Conservation (phyloP, 139 green algal species). For the Bryopsis sp. region DNA sequence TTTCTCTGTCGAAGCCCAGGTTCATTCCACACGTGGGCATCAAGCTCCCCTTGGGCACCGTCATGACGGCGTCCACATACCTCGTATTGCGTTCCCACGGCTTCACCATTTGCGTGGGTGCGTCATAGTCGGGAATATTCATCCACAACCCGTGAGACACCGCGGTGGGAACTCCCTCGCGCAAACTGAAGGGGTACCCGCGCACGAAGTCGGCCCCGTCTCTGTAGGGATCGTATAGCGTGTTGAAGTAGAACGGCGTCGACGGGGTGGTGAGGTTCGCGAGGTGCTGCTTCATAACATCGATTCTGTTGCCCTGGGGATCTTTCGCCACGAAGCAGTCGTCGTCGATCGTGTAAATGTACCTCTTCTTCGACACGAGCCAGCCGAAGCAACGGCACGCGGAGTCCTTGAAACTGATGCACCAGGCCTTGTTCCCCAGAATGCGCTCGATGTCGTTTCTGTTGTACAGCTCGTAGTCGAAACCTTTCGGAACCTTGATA, state of each 20-base stretch:
- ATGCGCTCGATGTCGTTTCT: conserved; percentile 88
- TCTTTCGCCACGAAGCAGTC: conserved; percentile 87
- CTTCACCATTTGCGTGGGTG: no score
- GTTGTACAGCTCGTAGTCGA: conserved; percentile 93
- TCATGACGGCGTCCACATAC: conserved; percentile 93
- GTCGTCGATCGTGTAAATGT: conserved; percentile 96
- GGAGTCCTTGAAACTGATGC: conserved; percentile 94
- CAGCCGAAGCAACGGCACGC: no score
- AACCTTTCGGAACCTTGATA: conserved; percentile 73
- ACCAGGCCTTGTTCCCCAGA: conserved; percentile 87
- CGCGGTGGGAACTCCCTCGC: conserved; percentile 97
- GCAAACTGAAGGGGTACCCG: no score
- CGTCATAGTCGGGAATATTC: conserved; percentile 99
- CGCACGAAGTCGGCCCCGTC: conserved; percentile 74
- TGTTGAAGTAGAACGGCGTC: conserved; percentile 98
- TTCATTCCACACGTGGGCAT: no score
- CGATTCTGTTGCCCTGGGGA: conserved; percentile 36
- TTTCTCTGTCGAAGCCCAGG: conserved; percentile 71
- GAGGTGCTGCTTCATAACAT: conserved; percentile 93
- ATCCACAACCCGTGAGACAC: no score
- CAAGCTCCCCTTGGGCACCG: conserved; percentile 87
- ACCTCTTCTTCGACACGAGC: conserved; percentile 91
- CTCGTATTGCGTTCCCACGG: conserved; percentile 87
- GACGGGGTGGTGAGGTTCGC: conserved; percentile 82
- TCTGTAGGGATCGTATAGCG: conserved; percentile 89